These are phyloP conservation scores for Yamadazyma triangularis DNA, from an alignment of 1,139 yeast genomes.

Conservation along the genomic window DNA sequence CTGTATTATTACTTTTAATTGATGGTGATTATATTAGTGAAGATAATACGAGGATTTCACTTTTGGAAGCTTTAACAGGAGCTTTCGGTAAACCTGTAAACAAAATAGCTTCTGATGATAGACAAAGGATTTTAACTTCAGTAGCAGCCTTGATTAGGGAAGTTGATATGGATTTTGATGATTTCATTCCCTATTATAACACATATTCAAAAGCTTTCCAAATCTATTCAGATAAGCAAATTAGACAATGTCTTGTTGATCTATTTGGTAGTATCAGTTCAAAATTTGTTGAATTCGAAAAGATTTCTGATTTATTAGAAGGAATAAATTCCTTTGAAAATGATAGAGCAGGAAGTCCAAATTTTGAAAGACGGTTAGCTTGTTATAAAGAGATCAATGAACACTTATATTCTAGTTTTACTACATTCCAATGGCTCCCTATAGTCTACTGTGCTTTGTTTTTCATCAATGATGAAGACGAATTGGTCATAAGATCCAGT, in stretches of 20 bases:
- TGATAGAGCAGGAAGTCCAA: conserved; percentile 66
- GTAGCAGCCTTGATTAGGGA: conserved; percentile 50
- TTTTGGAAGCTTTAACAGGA: conserved; percentile 55
- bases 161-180: conserved; percentile 50
- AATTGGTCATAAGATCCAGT: conserved; percentile 75
- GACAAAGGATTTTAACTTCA: conserved; percentile 56
- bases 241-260: conserved; percentile 57
- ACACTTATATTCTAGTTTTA: conserved; percentile 35
- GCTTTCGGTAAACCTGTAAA: conserved; percentile 60
- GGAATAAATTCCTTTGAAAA: conserved; percentile 62
- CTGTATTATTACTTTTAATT: conserved; percentile 50
- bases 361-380: conserved; percentile 68
- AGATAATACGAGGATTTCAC: conserved; percentile 48
- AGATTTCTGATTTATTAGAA: conserved; percentile 48
- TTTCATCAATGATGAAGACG: conserved; percentile 74
- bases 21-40: conserved; percentile 59
- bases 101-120: conserved; percentile 52
- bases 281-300: conserved; percentile 39
- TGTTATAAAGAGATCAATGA: conserved; percentile 71
- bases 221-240: conserved; percentile 50
- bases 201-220: conserved; percentile 59
- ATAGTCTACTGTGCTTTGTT: conserved; percentile 63
- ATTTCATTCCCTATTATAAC: conserved; percentile 50
- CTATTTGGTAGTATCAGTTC: conserved; percentile 60
- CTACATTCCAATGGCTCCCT: conserved; percentile 74